Percentiles rank a stretch among this genome's conserved stretches.
Evolutionary conservation across 257 asterid species (phyloP).

Genomic region (Gentiana macrophylla): DNA sequence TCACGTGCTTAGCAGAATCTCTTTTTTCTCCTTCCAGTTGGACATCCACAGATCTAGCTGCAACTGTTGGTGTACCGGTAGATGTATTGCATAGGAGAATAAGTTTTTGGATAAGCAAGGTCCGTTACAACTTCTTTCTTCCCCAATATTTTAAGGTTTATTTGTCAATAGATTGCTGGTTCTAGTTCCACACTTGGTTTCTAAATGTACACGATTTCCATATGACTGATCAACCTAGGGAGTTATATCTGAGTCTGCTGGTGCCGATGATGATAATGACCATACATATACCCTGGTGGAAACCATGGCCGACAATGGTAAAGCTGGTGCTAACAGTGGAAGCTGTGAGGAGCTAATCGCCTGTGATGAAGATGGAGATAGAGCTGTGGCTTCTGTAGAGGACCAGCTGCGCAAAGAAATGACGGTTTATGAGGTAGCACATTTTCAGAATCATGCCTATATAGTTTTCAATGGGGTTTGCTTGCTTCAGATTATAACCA

Average conservation of each 20-base stretch:
- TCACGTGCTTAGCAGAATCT: slow-evolving; percentile 1
- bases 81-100: slow-evolving; percentile 73
- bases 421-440: slow-evolving; percentile 81
- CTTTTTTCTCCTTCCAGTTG: slow-evolving; percentile 42
- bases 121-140: slow-evolving; percentile 8
- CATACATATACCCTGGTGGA: slow-evolving; percentile 61
- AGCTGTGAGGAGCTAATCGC: slow-evolving; percentile 64
- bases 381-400: slow-evolving; percentile 83
- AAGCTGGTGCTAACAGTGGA: slow-evolving; percentile 42
- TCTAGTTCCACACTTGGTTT: no score
- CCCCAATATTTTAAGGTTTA: neutral
- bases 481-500: no score
- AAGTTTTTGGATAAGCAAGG: slow-evolving; percentile 92
- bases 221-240: slow-evolving; percentile 47
- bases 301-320: slow-evolving; percentile 47
- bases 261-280: slow-evolving; percentile 41
- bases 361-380: slow-evolving; percentile 82
- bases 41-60: slow-evolving; percentile 77
- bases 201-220: neutral
- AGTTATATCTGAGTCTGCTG: slow-evolving; percentile 57
- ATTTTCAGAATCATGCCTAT: neutral
- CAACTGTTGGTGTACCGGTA: slow-evolving; percentile 68
- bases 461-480: no score
- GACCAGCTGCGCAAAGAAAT: slow-evolving; percentile 91
- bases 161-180: no score